A percentile compares a stretch with the other conserved stretches of the same genome.
These are phyloP conservation scores for Bipolaris gigantea DNA, from an alignment of 2,329 filamentous ascomycete genomes.

Conservation along the genomic window DNA sequence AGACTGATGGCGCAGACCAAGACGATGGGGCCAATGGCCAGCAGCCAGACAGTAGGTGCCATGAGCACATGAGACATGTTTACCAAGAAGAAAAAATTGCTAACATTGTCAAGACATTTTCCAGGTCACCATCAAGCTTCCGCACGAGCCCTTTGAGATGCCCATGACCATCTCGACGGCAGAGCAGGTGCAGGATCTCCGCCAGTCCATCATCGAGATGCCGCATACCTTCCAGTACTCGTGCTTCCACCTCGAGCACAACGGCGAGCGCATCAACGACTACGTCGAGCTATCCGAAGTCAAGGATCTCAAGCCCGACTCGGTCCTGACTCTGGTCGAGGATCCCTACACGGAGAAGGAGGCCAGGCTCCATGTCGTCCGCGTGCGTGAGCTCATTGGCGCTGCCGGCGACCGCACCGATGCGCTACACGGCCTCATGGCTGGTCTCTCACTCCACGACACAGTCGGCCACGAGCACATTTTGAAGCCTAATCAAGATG, in stretches of 20 bases:
- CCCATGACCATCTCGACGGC: constrained; percentile 88
- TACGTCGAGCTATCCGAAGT: constrained; percentile 92
- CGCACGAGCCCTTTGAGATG: constrained; percentile 76
- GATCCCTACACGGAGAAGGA: constrained; percentile 99
- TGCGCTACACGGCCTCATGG: constrained; percentile 79
- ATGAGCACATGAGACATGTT: background rate
- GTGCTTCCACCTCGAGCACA: constrained; percentile 96
- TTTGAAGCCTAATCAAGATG: constrained; percentile 29
- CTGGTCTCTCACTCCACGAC: constrained; percentile 86
- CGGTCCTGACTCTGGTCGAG: constrained; percentile 80
- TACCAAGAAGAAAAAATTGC: background rate
- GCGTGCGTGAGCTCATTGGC: constrained; percentile 89
- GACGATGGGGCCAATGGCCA: constrained; percentile 35
- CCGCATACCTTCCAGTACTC: constrained; percentile 95
- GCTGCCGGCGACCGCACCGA: constrained; percentile 88
- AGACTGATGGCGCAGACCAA: constrained; percentile 12
- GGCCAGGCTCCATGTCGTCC: constrained; percentile 88
- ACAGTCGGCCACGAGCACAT: constrained; percentile 59
- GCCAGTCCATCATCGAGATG: constrained; percentile 92
- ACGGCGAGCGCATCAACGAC: constrained; percentile 88
- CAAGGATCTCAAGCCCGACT: constrained; percentile 72
- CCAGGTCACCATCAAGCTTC: constrained; percentile 77
- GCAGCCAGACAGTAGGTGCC: constrained; percentile 36
- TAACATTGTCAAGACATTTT: constrained; percentile 55
- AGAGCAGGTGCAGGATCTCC: constrained; percentile 96